Conservation (phyloP, 495 filamentous ascomycete genomes). For the Trypethelium eluteriae region DNA sequence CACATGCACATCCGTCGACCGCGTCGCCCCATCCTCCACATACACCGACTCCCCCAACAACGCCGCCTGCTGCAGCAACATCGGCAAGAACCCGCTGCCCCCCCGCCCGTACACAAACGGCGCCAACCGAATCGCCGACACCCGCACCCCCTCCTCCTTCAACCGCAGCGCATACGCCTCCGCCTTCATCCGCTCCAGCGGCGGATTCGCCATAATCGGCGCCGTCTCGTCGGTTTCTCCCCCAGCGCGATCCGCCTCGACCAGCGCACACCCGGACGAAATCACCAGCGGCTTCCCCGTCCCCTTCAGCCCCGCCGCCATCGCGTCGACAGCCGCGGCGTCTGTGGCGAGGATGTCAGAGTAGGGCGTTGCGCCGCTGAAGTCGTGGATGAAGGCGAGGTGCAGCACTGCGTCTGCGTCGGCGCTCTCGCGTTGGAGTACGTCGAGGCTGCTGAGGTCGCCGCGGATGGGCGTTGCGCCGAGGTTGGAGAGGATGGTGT, state of each 20-base stretch:
- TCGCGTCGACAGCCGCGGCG: constrained; percentile 32
- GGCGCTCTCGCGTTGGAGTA: constrained; percentile 31
- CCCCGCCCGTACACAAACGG: constrained; percentile 41
- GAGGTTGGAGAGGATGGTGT: constrained; percentile 30
- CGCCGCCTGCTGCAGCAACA: constrained; percentile 26
- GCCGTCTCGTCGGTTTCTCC: constrained; percentile 34
- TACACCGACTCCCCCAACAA: constrained; percentile 25
- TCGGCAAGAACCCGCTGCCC: constrained; percentile 31
- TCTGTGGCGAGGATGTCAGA: constrained; percentile 26
- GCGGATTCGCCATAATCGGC: constrained; percentile 21
- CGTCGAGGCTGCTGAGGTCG: constrained; percentile 31
- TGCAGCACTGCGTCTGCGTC: constrained; percentile 37
- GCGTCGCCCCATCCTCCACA: constrained; percentile 22
- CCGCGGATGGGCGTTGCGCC: constrained; percentile 37
- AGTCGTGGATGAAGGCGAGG: constrained; percentile 30
- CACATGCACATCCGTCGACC: constrained; percentile 36
- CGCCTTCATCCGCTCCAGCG: constrained; percentile 26
- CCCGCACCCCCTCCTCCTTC: constrained; percentile 29
- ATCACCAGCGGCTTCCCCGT: constrained; percentile 34
- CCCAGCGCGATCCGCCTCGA: constrained; percentile 29
- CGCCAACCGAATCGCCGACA: constrained; percentile 35
- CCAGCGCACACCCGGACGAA: constrained; percentile 33
- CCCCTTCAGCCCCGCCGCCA: constrained; percentile 31
- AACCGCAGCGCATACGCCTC: constrained; percentile 29
- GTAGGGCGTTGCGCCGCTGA: constrained; percentile 14